phyloP scores from a whole-genome alignment of 2,329 filamentous ascomycete species.

The Aspergillus felis region DNA sequence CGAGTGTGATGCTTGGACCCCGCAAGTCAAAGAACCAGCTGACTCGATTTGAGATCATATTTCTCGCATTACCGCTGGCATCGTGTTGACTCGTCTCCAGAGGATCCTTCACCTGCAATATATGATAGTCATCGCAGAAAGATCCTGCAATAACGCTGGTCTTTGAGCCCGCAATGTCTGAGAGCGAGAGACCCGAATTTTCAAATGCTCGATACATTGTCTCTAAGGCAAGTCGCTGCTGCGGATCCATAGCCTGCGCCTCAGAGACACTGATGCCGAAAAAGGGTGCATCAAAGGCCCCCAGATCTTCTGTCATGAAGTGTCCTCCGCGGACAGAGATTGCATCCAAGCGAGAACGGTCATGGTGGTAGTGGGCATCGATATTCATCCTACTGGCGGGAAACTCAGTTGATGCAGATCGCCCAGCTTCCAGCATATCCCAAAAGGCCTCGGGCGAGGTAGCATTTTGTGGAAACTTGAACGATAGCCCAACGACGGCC shows the following conservation, averaged over 20 bases:
- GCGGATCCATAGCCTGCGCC: conserved; percentile 17
- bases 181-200: conserved; percentile 23
- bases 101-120: conserved; percentile 17
- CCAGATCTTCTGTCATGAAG: conserved; percentile 22
- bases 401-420: conserved; percentile 17
- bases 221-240: conserved; percentile 20
- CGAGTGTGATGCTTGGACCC: conserved; percentile 25
- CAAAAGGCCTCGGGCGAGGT: conserved; percentile 16
- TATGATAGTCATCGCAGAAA: conserved; percentile 28
- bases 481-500: conserved; percentile 19
- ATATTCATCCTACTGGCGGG: conserved; percentile 22
- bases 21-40: conserved; percentile 24
- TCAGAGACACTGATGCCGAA: conserved; percentile 25
- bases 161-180: conserved; percentile 24
- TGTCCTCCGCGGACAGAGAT: conserved; percentile 13
- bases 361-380: conserved; percentile 18
- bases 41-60: conserved; percentile 30
- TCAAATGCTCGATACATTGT: conserved; percentile 25
- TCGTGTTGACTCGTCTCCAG: conserved; percentile 11
- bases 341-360: conserved; percentile 12
- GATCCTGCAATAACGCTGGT: conserved; percentile 33
- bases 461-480: conserved; percentile 18
- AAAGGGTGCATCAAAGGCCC: conserved; percentile 30
- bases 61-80: conserved; percentile 21
- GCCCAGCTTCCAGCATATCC: conserved; percentile 16